Conservation (phyloP, 192 early-diverging fungal species). For the Coemansia sp. region DNA sequence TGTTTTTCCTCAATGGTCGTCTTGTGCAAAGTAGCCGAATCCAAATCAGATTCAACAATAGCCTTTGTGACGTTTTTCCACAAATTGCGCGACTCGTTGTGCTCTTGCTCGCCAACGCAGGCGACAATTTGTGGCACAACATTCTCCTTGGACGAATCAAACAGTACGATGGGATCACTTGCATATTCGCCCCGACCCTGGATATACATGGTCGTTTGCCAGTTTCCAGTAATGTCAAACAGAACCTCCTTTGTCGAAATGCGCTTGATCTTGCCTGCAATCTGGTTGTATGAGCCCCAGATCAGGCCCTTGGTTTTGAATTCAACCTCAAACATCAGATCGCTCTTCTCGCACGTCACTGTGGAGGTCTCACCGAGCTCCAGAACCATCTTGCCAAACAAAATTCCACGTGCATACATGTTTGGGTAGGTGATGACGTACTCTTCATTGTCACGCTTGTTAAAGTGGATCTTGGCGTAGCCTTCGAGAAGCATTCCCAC, state of each 20-base stretch:
- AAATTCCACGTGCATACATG: conserved; percentile 88
- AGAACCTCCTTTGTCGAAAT: conserved; percentile 73
- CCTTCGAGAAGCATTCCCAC: conserved; percentile 86
- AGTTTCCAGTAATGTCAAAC: conserved; percentile 86
- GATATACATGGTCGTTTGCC: conserved; percentile 71
- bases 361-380: conserved; percentile 86
- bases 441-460: conserved; percentile 54
- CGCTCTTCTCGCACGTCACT: conserved; percentile 70
- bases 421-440: conserved; percentile 89
- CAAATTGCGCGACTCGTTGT: conserved; percentile 79
- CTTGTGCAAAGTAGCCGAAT: conserved; percentile 71
- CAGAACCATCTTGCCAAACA: conserved; percentile 93
- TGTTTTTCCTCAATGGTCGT: conserved; percentile 72
- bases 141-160: conserved; percentile 67
- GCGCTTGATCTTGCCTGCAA: conserved; percentile 81
- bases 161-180: conserved; percentile 60
- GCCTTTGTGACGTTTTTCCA: conserved; percentile 79
- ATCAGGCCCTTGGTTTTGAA: conserved; percentile 83
- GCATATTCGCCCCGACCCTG: conserved; percentile 13
- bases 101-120: conserved; percentile 69
- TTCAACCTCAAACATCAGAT: conserved; percentile 81
- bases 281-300: conserved; percentile 71
- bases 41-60: conserved; percentile 63
- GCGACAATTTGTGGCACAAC: conserved; percentile 71
- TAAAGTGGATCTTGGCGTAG: conserved; percentile 59